Percentiles rank a stretch among this genome's conserved stretches.
Conservation (phyloP, 2,329 filamentous ascomycete species). For the Nemania sp. region DNA sequence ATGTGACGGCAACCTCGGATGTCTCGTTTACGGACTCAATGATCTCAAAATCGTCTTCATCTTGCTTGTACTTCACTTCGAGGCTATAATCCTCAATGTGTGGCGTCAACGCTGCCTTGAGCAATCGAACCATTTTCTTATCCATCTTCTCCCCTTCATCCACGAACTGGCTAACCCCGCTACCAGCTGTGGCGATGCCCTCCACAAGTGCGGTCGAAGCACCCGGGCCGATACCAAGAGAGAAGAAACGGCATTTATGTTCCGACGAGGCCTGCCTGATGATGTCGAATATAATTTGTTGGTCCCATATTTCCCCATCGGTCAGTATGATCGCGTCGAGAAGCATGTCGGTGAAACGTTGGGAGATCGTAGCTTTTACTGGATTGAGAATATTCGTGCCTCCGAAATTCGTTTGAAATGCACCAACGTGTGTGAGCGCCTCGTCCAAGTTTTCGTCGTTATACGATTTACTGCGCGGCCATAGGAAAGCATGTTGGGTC, state of each 20-base stretch:
- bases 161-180: conserved; percentile 24
- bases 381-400: conserved; percentile 16
- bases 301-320: conserved; percentile 22
- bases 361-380: conserved; percentile 12
- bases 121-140: conserved; percentile 24
- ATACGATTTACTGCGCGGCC: conserved; percentile 21
- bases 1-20: neutral
- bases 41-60: conserved; percentile 15
- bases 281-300: conserved; percentile 9
- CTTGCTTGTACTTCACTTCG: conserved; percentile 17
- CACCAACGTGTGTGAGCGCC: conserved; percentile 12
- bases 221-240: conserved; percentile 22
- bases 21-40: conserved; percentile 8
- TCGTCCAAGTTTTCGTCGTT: conserved; percentile 8
- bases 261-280: neutral
- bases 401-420: conserved; percentile 6
- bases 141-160: conserved; percentile 20
- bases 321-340: conserved; percentile 24
- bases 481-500: conserved; percentile 14
- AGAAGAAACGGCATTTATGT: conserved; percentile 21
- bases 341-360: conserved; percentile 8
- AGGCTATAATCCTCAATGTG: conserved; percentile 19
- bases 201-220: conserved; percentile 24
- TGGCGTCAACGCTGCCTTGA: conserved; percentile 23
- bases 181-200: conserved; percentile 22